Base-by-base conservation (phyloP, 257 asterid species). In the Thymus quinquecostatus region DNA sequence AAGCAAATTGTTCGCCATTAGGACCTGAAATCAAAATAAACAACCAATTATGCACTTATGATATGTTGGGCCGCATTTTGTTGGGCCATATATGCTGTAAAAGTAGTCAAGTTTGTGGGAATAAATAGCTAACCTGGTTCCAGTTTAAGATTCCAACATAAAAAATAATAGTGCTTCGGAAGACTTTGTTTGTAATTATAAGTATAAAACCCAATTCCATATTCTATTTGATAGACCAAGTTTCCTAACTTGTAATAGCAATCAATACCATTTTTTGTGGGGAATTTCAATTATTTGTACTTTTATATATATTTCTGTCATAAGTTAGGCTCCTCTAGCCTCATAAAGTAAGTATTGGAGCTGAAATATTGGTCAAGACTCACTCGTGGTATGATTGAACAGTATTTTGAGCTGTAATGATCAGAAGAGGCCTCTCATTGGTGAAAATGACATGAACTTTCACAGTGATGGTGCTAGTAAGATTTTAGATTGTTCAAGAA, bases 1-100 rank as follows among this genome's bases (percentile, higher is more conserved):
- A 73, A 8, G 77, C 77, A 73, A 29, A 73, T 14, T 73, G 64
- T 65, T 73, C 77, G 13, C 71, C 71, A 10, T 73, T 73, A 29
- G 71, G 77, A 44, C 77, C 77, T 73, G 77, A 53, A 64, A 64
- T 40, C 70, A 63, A 30, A 27, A 70, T 8, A 60, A 33, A 60
- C 30, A 33, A 36, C 66, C 67, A 27, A 56, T 80, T 72, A 77
- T 60, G 68, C 9, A 45, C 60, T 50, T 44, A 44, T 44, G 11
- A 61, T 40, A 21, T n/a, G 21, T 30, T 60, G 6, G 6, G 1
- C 34, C 43, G 6, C 48, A 1, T 29, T 41, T 61, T 61, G 8
- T 14, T 9, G 14, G 8, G 9, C 50, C 50, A 40, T 51, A 14
- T 60, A n/a, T 14, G 28, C n/a, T 33, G 2, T 58, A 12, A 34